Evolutionary conservation across 2,329 filamentous ascomycete genomes (phyloP).

Genomic region (Fusarium luffae): DNA sequence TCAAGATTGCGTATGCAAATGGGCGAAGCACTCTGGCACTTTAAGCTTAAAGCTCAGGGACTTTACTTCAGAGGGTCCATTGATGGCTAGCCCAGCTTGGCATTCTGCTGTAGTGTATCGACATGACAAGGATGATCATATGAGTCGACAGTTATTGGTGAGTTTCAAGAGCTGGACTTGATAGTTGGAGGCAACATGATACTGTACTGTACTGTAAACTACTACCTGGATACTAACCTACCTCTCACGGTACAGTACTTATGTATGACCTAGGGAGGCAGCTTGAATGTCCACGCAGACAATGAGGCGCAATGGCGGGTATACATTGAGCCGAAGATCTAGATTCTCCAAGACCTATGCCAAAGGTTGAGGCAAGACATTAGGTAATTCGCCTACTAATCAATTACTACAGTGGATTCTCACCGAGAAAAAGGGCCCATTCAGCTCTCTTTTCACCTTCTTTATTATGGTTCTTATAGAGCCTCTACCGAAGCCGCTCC

Average conservation of each 20-base stretch:
- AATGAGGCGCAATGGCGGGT: constrained; percentile 15
- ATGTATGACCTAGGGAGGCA: background rate
- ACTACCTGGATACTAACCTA: too few species aligned
- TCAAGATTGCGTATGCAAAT: constrained; percentile 24
- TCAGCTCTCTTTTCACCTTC: constrained; percentile 17
- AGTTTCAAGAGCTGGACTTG: background rate
- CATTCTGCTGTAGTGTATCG: background rate
- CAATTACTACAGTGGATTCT: background rate
- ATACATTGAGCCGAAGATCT: constrained; percentile 1
- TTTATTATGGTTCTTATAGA: background rate
- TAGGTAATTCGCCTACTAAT: constrained; percentile 8
- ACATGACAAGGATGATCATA: background rate
- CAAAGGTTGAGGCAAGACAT: background rate
- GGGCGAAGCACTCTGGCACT: constrained; percentile 30
- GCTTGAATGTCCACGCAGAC: constrained; percentile 1
- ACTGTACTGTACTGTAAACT: too few species aligned
- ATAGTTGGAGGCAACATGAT: background rate
- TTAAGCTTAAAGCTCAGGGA: constrained; percentile 35
- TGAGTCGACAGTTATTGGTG: constrained; percentile 8
- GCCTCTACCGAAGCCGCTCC: background rate
- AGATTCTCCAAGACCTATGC: background rate
- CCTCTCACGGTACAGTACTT: too few species aligned
- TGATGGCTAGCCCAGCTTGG: constrained; percentile 26
- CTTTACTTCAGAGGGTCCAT: constrained; percentile 15
- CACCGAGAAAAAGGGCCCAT: background rate